phyloP scores from a whole-genome alignment of 768 basidiomycete genomes.

The Flagelloscypha sp. region DNA sequence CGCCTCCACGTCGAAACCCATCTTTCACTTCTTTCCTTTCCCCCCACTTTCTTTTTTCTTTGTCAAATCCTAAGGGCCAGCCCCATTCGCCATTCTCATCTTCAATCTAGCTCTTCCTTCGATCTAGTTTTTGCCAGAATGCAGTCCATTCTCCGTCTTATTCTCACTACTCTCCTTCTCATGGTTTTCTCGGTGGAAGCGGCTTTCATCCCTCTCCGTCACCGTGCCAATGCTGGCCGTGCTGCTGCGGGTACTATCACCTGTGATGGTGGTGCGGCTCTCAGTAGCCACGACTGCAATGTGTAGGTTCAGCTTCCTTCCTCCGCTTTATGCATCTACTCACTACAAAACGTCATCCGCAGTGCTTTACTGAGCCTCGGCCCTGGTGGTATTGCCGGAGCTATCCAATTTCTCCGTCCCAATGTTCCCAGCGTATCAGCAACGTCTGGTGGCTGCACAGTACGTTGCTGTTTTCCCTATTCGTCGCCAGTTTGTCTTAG shows the following conservation, averaged over 20 bases:
- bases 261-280: background rate
- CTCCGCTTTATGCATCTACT: background rate
- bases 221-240: background rate
- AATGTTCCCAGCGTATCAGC: background rate
- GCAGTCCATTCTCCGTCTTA: slow-evolving; percentile 1
- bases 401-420: slow-evolving; percentile 2
- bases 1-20: too few relatives aligned
- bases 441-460: slow-evolving; percentile 1
- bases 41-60: background rate
- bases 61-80: background rate
- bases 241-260: slow-evolving; percentile 1
- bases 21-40: background rate
- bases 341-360: background rate
- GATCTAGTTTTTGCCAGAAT: too few relatives aligned
- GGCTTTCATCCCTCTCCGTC: background rate
- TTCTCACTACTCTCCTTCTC: background rate
- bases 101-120: too few relatives aligned
- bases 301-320: slow-evolving; percentile 1
- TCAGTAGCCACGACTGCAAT: slow-evolving; percentile 4
- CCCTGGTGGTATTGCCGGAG: slow-evolving; percentile 2
- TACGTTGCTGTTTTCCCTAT: too few relatives aligned
- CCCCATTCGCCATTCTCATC: too few relatives aligned
- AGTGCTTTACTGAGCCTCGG: slow-evolving; percentile 1
- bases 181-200: too few relatives aligned
- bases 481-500: too few relatives aligned